Conservation (phyloP, 148 eudicot genomes). For the Rheum nobile region DNA sequence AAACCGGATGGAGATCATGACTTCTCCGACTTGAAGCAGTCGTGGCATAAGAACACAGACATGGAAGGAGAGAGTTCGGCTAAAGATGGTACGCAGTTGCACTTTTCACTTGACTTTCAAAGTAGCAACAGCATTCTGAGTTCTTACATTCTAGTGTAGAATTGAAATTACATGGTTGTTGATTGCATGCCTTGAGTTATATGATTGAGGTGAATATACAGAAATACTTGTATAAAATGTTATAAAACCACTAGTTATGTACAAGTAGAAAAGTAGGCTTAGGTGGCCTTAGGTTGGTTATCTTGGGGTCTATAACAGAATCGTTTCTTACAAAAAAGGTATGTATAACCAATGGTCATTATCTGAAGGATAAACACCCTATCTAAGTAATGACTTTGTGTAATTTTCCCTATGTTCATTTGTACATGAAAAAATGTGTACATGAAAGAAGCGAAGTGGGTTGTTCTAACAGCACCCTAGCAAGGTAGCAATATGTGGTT, state of each 20-base stretch:
- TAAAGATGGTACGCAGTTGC: slow-evolving; percentile 20
- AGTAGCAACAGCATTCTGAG: not conserved
- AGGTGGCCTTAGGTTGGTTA: not conserved
- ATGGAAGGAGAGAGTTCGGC: slow-evolving; percentile 24
- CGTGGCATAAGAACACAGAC: slow-evolving; percentile 26
- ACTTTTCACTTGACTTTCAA: not conserved
- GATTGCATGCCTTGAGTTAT: not conserved
- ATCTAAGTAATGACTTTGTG: not conserved
- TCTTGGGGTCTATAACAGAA: not conserved
- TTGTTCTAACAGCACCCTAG: not conserved
- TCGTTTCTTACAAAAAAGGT: too few species aligned
- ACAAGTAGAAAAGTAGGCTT: not conserved
- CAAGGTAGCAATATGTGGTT: not conserved
- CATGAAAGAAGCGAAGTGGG: not conserved
- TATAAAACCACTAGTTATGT: not conserved
- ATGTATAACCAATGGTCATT: too few species aligned
- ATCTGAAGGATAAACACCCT: too few species aligned
- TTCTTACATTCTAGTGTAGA: not conserved
- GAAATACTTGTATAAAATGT: too few species aligned
- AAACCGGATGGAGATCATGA: slow-evolving; percentile 17
- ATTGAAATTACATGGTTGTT: not conserved
- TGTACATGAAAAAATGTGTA: not conserved
- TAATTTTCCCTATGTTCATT: not conserved
- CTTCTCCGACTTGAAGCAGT: slow-evolving; percentile 34
- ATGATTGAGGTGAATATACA: too few species aligned